A percentile compares a stretch with the other conserved stretches of the same genome.
These are phyloP conservation scores for Yamadazyma oceani DNA, from an alignment of 1,139 yeast species.

Conservation along the genomic window DNA sequence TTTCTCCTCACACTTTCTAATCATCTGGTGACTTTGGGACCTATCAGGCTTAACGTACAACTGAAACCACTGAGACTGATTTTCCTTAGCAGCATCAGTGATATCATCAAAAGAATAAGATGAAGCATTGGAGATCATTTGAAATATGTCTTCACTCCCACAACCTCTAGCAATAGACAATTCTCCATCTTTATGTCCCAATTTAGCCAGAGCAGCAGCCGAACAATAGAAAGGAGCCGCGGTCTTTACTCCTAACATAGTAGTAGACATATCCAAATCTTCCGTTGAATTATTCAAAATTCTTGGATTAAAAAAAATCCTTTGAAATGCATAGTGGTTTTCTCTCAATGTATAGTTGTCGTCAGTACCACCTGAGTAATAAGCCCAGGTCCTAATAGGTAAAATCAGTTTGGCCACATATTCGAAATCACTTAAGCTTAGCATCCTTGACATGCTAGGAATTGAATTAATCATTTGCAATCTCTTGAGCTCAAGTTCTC, in stretches of 20 bases:
- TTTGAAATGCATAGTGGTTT: conserved; percentile 77
- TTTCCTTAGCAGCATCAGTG: conserved; percentile 26
- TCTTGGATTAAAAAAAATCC: conserved; percentile 77
- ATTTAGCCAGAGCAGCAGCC: conserved; percentile 57
- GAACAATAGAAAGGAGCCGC: conserved; percentile 57
- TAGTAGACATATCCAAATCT: conserved; percentile 47
- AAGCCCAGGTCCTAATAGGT: conserved; percentile 76
- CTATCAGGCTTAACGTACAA: conserved; percentile 45
- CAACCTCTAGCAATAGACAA: conserved; percentile 51
- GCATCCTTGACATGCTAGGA: conserved; percentile 58
- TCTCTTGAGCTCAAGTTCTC: background rate
- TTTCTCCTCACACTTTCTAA: conserved; percentile 21
- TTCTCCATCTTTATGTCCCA: conserved; percentile 60
- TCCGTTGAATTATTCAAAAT: conserved; percentile 62
- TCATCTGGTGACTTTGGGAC: conserved; percentile 17
- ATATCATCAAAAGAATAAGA: conserved; percentile 59
- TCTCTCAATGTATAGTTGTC: conserved; percentile 84
- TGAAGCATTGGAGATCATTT: conserved; percentile 59
- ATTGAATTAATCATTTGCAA: conserved; percentile 2
- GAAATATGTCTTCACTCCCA: conserved; percentile 45
- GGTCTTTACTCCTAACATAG: conserved; percentile 49
- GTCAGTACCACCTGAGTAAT: conserved; percentile 84
- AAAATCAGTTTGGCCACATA: conserved; percentile 69
- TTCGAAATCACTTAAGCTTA: conserved; percentile 72
- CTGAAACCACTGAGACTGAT: conserved; percentile 36